phyloP scores from a whole-genome alignment of 371 early-diverging fungal species.

The Parasitella parasitica region DNA sequence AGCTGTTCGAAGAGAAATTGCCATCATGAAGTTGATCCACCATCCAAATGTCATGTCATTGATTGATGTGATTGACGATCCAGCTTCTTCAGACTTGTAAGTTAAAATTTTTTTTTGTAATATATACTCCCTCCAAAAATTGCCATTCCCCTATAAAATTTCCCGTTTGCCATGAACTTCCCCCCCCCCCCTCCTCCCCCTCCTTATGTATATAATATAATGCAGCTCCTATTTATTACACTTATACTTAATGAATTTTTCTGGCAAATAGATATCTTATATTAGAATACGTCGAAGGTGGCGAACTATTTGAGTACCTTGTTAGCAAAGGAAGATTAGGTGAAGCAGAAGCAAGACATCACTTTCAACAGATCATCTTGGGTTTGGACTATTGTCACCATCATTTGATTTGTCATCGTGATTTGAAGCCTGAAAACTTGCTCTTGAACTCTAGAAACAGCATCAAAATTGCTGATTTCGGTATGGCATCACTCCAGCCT shows the following conservation, averaged over 20 bases:
- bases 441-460: conserved; percentile 80
- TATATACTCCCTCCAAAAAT: no score
- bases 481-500: conserved; percentile 81
- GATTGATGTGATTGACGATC: conserved; percentile 74
- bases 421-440: conserved; percentile 95
- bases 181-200: background rate
- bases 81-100: conserved; percentile 68
- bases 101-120: background rate
- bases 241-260: background rate
- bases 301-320: conserved; percentile 51
- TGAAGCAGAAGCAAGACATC: conserved; percentile 86
- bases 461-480: conserved; percentile 87
- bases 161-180: no score
- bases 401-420: conserved; percentile 77
- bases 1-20: conserved; percentile 71
- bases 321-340: conserved; percentile 46
- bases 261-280: conserved; percentile 38
- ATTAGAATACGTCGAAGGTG: conserved; percentile 52
- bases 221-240: background rate
- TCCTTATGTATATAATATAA: background rate
- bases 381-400: conserved; percentile 94
- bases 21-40: conserved; percentile 68
- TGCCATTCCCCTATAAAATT: no score
- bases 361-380: conserved; percentile 94
- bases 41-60: conserved; percentile 74